These are phyloP conservation scores for Arabidopsis hybrid DNA, from an alignment of 441 rosid species.

Conservation along the genomic window DNA sequence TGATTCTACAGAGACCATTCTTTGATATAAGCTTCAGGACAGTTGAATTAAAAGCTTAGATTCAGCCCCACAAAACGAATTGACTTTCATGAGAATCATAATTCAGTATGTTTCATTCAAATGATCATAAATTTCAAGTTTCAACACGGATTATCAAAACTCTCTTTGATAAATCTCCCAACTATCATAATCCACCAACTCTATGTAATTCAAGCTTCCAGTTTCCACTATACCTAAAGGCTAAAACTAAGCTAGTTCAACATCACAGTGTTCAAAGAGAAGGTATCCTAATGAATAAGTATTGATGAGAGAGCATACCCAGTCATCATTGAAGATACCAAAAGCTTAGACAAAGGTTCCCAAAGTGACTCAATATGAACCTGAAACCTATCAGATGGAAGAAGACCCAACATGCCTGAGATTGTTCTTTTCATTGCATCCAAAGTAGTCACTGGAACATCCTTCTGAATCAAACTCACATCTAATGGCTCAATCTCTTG, in stretches of 20 bases:
- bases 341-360: slow-evolving; percentile 89
- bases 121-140: no score
- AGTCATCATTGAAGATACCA: slow-evolving; percentile 96
- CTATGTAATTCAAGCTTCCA: background rate
- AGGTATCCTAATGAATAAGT: background rate
- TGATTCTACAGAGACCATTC: background rate
- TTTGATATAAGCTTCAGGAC: background rate
- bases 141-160: no score
- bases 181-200: background rate
- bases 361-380: slow-evolving; percentile 85
- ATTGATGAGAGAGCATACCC: slow-evolving; percentile 62
- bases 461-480: slow-evolving; percentile 87
- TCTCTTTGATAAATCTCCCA: background rate
- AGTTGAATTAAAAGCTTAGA: background rate
- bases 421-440: slow-evolving; percentile 98
- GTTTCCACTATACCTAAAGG: background rate
- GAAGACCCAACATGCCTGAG: slow-evolving; percentile 95
- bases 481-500: slow-evolving; percentile 94
- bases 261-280: background rate
- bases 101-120: background rate
- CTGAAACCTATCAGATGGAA: slow-evolving; percentile 92
- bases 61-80: background rate
- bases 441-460: slow-evolving; percentile 78
- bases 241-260: background rate
- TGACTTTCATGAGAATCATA: background rate